Evolutionary conservation across 1,284 basidiomycete species (phyloP).

Genomic region (Malassezia sp.): DNA sequence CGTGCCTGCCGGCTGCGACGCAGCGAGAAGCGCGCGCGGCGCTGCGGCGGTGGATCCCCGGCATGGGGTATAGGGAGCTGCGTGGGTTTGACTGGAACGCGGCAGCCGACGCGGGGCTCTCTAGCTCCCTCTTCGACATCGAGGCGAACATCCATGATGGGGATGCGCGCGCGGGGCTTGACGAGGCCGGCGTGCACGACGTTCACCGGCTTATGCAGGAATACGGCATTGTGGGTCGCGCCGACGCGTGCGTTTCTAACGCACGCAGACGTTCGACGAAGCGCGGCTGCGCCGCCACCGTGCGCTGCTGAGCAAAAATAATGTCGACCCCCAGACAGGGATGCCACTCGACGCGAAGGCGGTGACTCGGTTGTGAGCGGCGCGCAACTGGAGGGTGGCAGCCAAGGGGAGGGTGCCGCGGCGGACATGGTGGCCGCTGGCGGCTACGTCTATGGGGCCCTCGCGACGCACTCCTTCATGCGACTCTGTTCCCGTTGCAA

Average conservation of each 20-base stretch:
- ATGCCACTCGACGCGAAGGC: conserved; percentile 39
- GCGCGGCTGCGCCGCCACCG: conserved; percentile 37
- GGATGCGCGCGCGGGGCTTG: conserved; percentile 28
- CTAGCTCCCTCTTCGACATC: conserved; percentile 34
- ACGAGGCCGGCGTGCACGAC: conserved; percentile 29
- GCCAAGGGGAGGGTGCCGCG: too few relatives aligned
- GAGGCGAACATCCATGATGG: conserved; percentile 30
- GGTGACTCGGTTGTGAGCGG: conserved; percentile 21
- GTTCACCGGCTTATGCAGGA: conserved; percentile 32
- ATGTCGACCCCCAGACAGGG: conserved; percentile 39
- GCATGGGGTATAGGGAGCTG: neutral
- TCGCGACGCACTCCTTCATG: too few relatives aligned
- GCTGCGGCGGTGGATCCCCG: neutral
- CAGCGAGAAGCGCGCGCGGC: neutral
- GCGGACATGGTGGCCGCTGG: too few relatives aligned
- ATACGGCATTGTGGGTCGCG: conserved; percentile 27
- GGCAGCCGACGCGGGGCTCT: conserved; percentile 21
- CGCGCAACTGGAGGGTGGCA: too few relatives aligned
- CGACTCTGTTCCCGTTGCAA: too few relatives aligned
- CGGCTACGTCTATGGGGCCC: too few relatives aligned
- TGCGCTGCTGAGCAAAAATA: conserved; percentile 25
- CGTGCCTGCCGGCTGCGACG: neutral
- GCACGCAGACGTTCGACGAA: conserved; percentile 31
- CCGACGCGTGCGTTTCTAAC: conserved; percentile 4
- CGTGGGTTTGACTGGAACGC: conserved; percentile 23